Evolutionary conservation across 257 asterid species (phyloP).

Genomic region (Anisodus acutangulus): DNA sequence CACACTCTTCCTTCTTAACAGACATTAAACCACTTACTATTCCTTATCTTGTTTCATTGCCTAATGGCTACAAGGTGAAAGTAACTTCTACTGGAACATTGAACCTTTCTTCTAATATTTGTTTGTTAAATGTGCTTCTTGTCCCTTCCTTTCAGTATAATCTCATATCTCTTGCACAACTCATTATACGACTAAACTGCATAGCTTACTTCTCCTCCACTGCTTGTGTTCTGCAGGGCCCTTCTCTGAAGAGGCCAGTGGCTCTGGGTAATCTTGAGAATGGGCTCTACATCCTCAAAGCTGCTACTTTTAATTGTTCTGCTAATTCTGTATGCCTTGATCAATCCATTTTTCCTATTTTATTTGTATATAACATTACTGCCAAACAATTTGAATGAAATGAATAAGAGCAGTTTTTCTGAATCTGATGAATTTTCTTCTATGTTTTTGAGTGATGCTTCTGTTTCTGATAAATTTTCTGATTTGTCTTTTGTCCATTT

Average conservation of each 20-base stretch:
- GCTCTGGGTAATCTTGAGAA: background rate
- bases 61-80: background rate
- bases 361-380: background rate
- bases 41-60: no score
- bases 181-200: no score
- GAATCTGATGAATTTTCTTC: no score
- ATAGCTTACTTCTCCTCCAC: background rate
- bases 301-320: no score
- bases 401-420: background rate
- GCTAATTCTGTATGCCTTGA: no score
- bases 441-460: no score
- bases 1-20: no score
- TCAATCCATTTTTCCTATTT: no score
- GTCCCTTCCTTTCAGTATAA: background rate
- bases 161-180: background rate
- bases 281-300: background rate
- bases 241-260: background rate
- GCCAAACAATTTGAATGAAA: background rate
- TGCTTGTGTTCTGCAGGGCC: background rate
- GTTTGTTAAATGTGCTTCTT: no score
- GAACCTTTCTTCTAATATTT: no score
- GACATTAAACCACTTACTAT: background rate
- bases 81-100: background rate
- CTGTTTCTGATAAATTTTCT: fast-evolving
- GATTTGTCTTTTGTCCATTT: no score